Conservation (phyloP, 192 early-diverging fungal species). For the Mortierella hygrophila region DNA sequence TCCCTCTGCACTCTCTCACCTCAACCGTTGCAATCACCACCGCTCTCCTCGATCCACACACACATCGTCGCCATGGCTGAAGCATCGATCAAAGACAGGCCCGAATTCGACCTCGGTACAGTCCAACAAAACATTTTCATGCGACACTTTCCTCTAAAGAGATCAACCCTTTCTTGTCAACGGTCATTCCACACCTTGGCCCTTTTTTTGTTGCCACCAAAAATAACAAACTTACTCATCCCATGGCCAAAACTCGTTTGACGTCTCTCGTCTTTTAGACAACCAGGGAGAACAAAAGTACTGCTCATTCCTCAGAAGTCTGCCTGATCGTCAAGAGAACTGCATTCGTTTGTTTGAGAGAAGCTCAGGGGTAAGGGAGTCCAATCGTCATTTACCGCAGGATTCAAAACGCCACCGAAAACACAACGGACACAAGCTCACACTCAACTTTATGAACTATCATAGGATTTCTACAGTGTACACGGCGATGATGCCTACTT, state of each 20-base stretch:
- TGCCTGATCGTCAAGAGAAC: constrained; percentile 66
- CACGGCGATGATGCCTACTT: constrained; percentile 93
- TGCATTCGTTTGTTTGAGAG: constrained; percentile 82
- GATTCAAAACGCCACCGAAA: neutral
- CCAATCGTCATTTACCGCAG: neutral
- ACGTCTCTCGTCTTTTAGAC: constrained; percentile 26
- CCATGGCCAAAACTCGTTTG: neutral
- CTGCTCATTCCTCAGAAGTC: constrained; percentile 67
- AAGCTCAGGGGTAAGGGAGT: constrained; percentile 65
- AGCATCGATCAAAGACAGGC: constrained; percentile 58
- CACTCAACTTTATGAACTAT: constrained; percentile 9
- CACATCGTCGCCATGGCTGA: constrained; percentile 27
- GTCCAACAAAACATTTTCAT: neutral
- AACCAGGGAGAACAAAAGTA: constrained; percentile 59
- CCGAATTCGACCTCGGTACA: constrained; percentile 65
- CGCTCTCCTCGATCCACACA: neutral
- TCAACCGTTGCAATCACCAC: neutral
- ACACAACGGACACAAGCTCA: neutral
- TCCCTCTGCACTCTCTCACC: neutral
- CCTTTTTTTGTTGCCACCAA: neutral
- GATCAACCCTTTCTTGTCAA: neutral
- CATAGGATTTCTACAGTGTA: constrained; percentile 85
- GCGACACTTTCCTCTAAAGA: neutral
- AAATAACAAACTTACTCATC: neutral
- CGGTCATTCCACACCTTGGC: neutral